phyloP scores from a whole-genome alignment of 305 asterid genomes.

The Solanum hybrid region DNA sequence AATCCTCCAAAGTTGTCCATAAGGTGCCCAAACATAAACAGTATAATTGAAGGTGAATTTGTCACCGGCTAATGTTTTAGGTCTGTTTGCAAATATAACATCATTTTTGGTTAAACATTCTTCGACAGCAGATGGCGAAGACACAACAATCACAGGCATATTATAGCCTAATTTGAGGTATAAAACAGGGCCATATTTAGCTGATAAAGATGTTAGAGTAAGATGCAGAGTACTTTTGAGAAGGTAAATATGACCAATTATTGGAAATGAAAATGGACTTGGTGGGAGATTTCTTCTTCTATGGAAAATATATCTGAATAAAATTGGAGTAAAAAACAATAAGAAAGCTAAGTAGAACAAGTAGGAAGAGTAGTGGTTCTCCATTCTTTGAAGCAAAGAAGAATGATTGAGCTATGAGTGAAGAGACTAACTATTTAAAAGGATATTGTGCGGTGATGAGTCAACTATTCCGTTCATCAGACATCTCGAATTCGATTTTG shows the following conservation, averaged over 20 bases:
- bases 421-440: not conserved
- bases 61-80: conserved; percentile 15
- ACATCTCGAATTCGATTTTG: too few species aligned
- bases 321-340: not conserved
- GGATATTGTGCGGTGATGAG: not conserved
- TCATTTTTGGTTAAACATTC: conserved; percentile 32
- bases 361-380: not conserved
- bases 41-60: conserved; percentile 13
- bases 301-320: not conserved
- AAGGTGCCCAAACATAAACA: conserved; percentile 9
- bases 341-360: not conserved
- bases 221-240: conserved; percentile 12
- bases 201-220: conserved; percentile 6
- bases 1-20: conserved; percentile 24
- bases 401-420: not conserved
- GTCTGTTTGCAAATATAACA: conserved; percentile 20
- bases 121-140: conserved; percentile 26
- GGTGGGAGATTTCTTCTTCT: conserved; percentile 17
- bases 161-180: conserved; percentile 19
- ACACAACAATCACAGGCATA: conserved; percentile 11
- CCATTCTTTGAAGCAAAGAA: not conserved
- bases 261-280: conserved; percentile 21
- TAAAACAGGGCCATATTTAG: conserved; percentile 21
- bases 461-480: not conserved
- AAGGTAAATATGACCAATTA: conserved; percentile 26